Base-by-base conservation (phyloP, 352 stramenopile species). In the Phytophthora uliginosa region DNA sequence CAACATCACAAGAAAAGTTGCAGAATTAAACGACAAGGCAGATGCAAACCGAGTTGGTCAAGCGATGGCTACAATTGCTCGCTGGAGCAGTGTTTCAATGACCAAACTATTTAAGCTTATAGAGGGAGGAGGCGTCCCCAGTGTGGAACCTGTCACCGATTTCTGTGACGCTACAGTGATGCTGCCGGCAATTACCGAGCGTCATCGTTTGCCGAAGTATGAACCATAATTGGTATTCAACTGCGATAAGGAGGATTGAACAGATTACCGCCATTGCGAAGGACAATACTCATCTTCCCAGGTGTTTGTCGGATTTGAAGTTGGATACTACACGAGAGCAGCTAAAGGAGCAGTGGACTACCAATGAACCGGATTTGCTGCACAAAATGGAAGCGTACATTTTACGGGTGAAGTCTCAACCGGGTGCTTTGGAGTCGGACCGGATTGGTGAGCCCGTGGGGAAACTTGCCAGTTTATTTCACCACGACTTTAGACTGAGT, bases 381-480 rank as follows among this genome's bases (percentile, higher is more conserved):
- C 22, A 13, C 24, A 17, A 56, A 7, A 56, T 56, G 50, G 22
- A 56, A 20, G 8, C 1, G 22, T 20, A 26, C 9, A 56, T 56
- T 20, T 24, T 3, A n/a, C 48, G 48, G 10, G 9, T 54, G n/a
- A 54, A 18, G 20, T 26, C 20, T 22, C 42, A 50, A 54, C n/a
- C 4, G 1, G 48, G 48, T 6, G 22, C 0, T 4, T 31, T 54
- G n/a, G 48, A 54, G 12, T 9, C 48, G 15, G 20, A 54, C 7
- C n/a, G 22, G 10, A 18, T 54, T 26, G 48, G 12, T 1, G 33
- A 31, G 22, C 20, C 20, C 8, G 5, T 54, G 22, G 50, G 13
- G 24, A 56, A 56, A 12, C 50, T 56, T 34, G 50, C 50, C 7
- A 36, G 50, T 20, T 56, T 56, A 13, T 56, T 56, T 20, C 50